Base-by-base conservation (phyloP, 2,329 filamentous ascomycete species). In the Byssochlamys sp. region DNA sequence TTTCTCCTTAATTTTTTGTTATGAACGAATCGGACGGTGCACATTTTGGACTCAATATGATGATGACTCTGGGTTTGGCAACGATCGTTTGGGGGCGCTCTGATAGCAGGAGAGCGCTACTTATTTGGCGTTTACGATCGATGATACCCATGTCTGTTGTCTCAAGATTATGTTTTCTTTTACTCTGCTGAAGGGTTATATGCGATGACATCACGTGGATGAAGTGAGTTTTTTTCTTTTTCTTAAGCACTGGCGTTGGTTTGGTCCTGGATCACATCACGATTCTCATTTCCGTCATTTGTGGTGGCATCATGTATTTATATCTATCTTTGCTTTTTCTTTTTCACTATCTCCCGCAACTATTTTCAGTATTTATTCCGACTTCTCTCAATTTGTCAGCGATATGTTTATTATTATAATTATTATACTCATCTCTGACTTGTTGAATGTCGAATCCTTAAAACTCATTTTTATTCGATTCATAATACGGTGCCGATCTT, bases 71-170 rank as follows among this genome's bases (percentile, higher is more conserved):
- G 26, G 53, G 31, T 48, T 53, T 58, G 54, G 33, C 53, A 56
- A 62, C 61, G 62, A 63, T 65, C 59, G 60, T 58, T 57, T 60
- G 29, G 51, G 52, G 54, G 62, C 62, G 62, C 59, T 60, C 53
- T 59, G 53, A 61, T 59, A 48, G 60, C 49, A 58, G 51, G 39
- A 56, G 52, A 65, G 64, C 61, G 62, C 61, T 64, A 63, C 62
- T 63, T 65, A 66, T 65, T 58, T 49, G 58, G 58, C 60, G 51
- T 62, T 60, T 55, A 61, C 63, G 59, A 64, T 66, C 60, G 62
- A 63, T 67, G 68, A 71, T 70, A 71, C 69, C 69, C 68, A 61
- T 61, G 63, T 59, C 60, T 61, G 45, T 55, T 14, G 29, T 55
- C 55, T 33, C 19, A 48, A 31, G 58, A 31, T 48, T 45, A 24